Conservation (phyloP, 1,284 basidiomycete genomes). For the Cystobasidiaceae sp. region DNA sequence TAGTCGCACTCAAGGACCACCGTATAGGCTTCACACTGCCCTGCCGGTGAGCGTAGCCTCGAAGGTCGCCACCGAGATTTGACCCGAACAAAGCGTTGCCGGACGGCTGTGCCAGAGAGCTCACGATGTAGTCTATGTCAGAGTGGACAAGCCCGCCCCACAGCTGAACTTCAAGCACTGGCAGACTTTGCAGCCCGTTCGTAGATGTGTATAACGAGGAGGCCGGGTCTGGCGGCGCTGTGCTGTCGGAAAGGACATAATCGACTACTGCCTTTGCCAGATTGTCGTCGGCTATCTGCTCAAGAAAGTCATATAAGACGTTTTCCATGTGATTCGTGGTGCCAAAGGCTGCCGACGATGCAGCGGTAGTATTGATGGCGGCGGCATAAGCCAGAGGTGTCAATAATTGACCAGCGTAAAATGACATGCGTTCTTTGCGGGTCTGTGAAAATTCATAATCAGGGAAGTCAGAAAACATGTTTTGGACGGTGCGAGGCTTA, state of each 20-base stretch:
- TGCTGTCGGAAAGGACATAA: constrained; percentile 10
- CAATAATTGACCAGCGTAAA: constrained; percentile 30
- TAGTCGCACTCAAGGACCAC: background rate
- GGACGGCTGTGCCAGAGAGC: background rate
- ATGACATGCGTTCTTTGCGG: constrained; percentile 13
- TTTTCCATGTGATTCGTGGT: constrained; percentile 26
- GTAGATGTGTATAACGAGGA: background rate
- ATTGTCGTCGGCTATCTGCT: background rate
- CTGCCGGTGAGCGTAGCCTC: constrained; percentile 1
- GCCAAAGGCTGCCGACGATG: constrained; percentile 31
- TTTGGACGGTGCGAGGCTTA: background rate
- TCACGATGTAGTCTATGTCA: constrained; percentile 11
- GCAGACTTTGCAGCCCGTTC: background rate
- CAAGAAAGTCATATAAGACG: constrained; percentile 33
- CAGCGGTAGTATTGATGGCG: background rate
- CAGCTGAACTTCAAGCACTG: constrained; percentile 27
- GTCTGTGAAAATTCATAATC: background rate
- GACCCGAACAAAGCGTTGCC: constrained; percentile 11
- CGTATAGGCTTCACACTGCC: constrained; percentile 7
- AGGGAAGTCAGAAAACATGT: background rate
- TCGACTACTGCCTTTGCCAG: constrained; percentile 14
- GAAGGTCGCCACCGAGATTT: background rate
- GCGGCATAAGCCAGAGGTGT: background rate
- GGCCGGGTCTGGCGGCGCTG: background rate
- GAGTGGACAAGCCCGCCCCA: constrained; percentile 32